Conservation (phyloP, 2,329 filamentous ascomycete species). For the Penicillium sp. region DNA sequence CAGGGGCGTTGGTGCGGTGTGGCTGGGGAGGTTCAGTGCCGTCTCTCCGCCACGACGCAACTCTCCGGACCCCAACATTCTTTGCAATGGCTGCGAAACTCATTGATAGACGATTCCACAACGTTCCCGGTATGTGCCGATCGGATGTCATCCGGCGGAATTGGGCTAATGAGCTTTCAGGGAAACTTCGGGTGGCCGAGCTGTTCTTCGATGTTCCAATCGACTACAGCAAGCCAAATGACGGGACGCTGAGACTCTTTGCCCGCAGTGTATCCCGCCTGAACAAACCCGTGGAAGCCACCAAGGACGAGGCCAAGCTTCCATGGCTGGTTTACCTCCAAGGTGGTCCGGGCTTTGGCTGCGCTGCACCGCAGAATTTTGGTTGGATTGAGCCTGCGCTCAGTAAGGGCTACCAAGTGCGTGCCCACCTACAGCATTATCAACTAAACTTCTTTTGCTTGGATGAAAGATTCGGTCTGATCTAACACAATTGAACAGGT, state of each 20-base stretch:
- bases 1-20: not conserved
- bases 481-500: conserved; percentile 34
- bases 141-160: not conserved
- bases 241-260: conserved; percentile 69
- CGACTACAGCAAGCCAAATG: conserved; percentile 65
- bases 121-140: conserved; percentile 34
- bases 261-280: conserved; percentile 69
- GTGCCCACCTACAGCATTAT: not conserved
- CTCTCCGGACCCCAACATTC: not conserved
- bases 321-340: conserved; percentile 72
- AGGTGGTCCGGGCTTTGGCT: conserved; percentile 81
- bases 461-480: not conserved
- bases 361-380: conserved; percentile 69
- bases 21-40: not conserved
- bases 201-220: conserved; percentile 83
- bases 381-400: conserved; percentile 69
- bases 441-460: not conserved
- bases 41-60: not conserved
- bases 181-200: conserved; percentile 73
- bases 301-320: conserved; percentile 49
- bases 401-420: conserved; percentile 75
- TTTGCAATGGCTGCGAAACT: conserved; percentile 37
- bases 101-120: conserved; percentile 38
- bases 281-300: conserved; percentile 46
- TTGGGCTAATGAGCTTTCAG: conserved; percentile 44